Conservation (phyloP, 2,329 filamentous ascomycete species). For the Colletotrichum chlorophyti region DNA sequence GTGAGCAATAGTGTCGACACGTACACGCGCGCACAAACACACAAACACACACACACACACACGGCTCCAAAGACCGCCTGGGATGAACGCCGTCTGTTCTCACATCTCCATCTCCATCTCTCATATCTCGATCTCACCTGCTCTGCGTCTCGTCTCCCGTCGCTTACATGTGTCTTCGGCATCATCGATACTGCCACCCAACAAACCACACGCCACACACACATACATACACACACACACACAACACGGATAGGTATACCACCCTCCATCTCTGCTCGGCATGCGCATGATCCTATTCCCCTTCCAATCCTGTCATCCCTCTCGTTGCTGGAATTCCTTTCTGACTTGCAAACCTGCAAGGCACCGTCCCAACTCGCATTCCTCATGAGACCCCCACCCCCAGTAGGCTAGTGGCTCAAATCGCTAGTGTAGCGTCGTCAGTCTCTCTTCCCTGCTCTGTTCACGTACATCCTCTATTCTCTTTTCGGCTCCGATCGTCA, state of each 20-base stretch:
- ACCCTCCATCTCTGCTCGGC: conserved; percentile 14
- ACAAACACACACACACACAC: too few species aligned
- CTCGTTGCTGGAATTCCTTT: neutral
- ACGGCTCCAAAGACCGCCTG: too few species aligned
- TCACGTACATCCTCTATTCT: conserved; percentile 19
- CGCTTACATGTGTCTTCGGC: too few species aligned
- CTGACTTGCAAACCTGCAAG: neutral
- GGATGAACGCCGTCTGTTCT: neutral
- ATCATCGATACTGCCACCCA: neutral
- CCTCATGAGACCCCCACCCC: neutral
- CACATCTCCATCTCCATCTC: too few species aligned
- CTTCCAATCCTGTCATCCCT: neutral
- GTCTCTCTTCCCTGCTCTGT: neutral
- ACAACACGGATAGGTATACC: conserved; percentile 17
- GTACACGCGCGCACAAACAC: too few species aligned
- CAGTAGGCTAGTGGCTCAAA: neutral
- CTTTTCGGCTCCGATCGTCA: conserved; percentile 25
- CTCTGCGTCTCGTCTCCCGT: neutral
- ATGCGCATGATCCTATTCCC: conserved; percentile 12
- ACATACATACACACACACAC: neutral
- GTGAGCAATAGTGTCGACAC: conserved; percentile 1
- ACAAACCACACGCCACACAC: neutral
- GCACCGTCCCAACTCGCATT: conserved; percentile 1
- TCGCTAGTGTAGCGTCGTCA: conserved; percentile 1
- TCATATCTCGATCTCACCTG: neutral